Percentiles rank a stretch among this genome's conserved stretches.
phyloP scores from a whole-genome alignment of 129 eudicot species.

The Rutidosis leptorrhynchoides region DNA sequence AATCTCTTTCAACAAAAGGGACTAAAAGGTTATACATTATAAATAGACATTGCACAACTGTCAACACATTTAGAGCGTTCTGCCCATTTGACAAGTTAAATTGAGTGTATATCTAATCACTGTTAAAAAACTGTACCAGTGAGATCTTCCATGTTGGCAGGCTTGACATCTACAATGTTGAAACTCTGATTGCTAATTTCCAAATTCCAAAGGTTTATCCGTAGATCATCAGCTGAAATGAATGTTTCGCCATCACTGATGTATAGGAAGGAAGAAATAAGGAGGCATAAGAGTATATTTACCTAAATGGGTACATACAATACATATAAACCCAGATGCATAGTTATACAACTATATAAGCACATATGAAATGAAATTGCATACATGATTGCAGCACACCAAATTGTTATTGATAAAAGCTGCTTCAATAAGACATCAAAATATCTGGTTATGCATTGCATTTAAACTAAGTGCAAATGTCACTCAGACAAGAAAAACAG shows the following conservation, averaged over 20 bases:
- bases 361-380: neutral
- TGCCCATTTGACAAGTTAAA: neutral
- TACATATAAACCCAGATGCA: constrained; percentile 1
- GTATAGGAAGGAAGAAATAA: constrained; percentile 19
- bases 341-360: neutral
- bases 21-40: neutral
- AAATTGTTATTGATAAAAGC: constrained; percentile 5
- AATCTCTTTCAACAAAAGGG: neutral
- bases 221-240: constrained; percentile 95
- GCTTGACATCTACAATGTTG: constrained; percentile 96
- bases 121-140: constrained; percentile 49
- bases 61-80: neutral
- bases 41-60: neutral
- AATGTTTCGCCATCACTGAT: constrained; percentile 95
- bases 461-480: neutral
- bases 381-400: neutral
- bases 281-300: constrained; percentile 22
- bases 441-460: neutral
- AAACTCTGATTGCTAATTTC: constrained; percentile 94
- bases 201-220: constrained; percentile 98
- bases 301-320: constrained; percentile 11
- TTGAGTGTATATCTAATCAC: constrained; percentile 1
- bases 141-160: constrained; percentile 89
- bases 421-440: neutral
- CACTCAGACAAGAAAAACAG: constrained; percentile 52